Evolutionary conservation across 2,329 filamentous ascomycete genomes (phyloP).

Genomic region (Parastagonospora nodorum): DNA sequence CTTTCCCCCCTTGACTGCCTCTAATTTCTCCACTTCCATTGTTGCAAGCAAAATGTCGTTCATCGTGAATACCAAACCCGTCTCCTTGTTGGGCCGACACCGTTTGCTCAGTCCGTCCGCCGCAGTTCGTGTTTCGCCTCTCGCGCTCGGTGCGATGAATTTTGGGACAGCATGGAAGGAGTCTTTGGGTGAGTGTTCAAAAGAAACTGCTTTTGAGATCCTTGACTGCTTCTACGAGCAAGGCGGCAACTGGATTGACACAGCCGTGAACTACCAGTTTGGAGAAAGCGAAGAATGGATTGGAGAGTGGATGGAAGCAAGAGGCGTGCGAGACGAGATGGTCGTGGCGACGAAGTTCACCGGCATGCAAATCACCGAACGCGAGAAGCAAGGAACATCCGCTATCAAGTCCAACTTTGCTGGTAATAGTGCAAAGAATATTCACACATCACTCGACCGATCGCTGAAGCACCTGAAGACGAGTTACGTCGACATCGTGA

Average conservation of each 20-base stretch:
- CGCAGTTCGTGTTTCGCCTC: slow-evolving; percentile 57
- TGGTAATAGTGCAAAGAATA: slow-evolving; percentile 23
- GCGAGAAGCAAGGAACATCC: slow-evolving; percentile 5
- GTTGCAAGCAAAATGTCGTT: slow-evolving; percentile 7
- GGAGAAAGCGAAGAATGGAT: slow-evolving; percentile 51
- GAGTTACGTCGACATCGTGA: slow-evolving; percentile 66
- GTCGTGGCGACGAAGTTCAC: slow-evolving; percentile 50
- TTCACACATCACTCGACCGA: slow-evolving; percentile 14
- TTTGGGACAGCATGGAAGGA: slow-evolving; percentile 64
- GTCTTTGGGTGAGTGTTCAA: slow-evolving; percentile 68
- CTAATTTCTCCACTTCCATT: not conserved
- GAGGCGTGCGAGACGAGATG: slow-evolving; percentile 47
- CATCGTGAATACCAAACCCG: slow-evolving; percentile 1
- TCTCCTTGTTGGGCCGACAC: slow-evolving; percentile 66
- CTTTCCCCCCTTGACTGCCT: not conserved
- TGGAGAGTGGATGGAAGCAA: slow-evolving; percentile 51
- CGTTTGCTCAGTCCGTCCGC: slow-evolving; percentile 70
- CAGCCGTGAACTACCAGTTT: slow-evolving; percentile 51
- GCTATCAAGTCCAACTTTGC: slow-evolving; percentile 27
- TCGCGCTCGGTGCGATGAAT: slow-evolving; percentile 66
- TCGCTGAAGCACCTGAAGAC: slow-evolving; percentile 49
- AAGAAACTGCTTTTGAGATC: slow-evolving; percentile 66
- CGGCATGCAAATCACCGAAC: slow-evolving; percentile 37
- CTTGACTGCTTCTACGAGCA: slow-evolving; percentile 70
- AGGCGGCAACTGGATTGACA: slow-evolving; percentile 77